These are phyloP conservation scores for Isatis lusitanica DNA, from an alignment of 441 rosid species.

Conservation along the genomic window DNA sequence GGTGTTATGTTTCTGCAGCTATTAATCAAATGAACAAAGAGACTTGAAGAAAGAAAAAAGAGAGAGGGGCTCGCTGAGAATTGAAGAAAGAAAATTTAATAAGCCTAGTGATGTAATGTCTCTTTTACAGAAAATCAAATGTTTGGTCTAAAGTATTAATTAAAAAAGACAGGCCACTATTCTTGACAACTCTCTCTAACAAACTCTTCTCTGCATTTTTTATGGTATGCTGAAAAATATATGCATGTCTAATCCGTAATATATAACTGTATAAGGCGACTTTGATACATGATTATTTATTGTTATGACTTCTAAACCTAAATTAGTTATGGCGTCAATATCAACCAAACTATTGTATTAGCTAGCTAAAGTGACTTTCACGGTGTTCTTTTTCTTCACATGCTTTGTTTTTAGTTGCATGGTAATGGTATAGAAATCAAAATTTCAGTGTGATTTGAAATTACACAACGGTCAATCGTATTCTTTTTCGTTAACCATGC, in stretches of 20 bases:
- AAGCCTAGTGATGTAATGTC: background rate
- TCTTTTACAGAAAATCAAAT: constrained; percentile 20
- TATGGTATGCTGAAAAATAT: background rate
- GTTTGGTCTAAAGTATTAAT: constrained; percentile 20
- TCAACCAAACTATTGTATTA: constrained; percentile 9
- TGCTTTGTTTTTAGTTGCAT: background rate
- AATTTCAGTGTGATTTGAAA: background rate
- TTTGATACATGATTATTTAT: constrained; percentile 10
- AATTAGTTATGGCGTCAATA: constrained; percentile 14
- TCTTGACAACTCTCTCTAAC: constrained; percentile 33
- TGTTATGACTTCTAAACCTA: constrained; percentile 22
- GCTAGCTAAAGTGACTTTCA: background rate
- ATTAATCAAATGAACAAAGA: background rate
- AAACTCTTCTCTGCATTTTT: constrained; percentile 18
- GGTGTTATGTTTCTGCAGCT: background rate
- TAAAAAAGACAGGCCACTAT: constrained; percentile 25
- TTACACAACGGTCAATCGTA: background rate
- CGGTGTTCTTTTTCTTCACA: background rate
- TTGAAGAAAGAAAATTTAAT: background rate
- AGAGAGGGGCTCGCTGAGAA: background rate
- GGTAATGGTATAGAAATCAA: background rate
- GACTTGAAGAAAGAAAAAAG: background rate
- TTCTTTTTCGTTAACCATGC: background rate
- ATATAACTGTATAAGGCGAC: constrained; percentile 24
- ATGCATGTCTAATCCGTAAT: constrained; percentile 27